Evolutionary conservation across 2,329 filamentous ascomycete species (phyloP), one percentile per base, ranked within the genome.

Genomic region (Periconia digitata): DNA sequence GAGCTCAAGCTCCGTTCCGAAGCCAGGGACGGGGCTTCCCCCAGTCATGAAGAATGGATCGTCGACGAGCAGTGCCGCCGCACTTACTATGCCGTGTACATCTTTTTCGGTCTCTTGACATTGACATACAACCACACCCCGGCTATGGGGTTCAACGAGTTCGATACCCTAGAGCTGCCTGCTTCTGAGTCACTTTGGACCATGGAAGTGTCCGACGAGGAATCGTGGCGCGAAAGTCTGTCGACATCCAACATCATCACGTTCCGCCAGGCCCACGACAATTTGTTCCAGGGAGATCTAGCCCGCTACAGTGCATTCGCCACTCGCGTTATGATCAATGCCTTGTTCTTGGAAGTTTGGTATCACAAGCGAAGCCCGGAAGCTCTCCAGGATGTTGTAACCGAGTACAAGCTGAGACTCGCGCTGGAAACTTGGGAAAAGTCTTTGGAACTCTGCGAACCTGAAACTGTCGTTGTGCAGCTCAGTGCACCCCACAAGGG

Each of bases 351-450:
- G 41, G 94, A 97, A 72, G 92, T 97, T 2, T 99, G 94, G 94
- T 95, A 96, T 69, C 90, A 97, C 77, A 96, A 96, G 82, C 89
- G 94, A 66, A 96, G 90, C 71, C 92, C 92, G n/a, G 92, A 97
- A 71, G 92, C 92, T 43, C 79, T 97, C 35, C 94, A 97, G 74
- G 92, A 97, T 67, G 92, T 97, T 34, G 92, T 97, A 38, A 95
- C 92, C 3, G 94, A 97, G 75, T 97, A 96, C 82, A 97, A 96
- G 79, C 86, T 99, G 53, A 85, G 94, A 48, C 84, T 96, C 44
- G 94, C 94, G 43, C 79, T 99, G 45, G 92, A 97, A 76, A 96
- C 92, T n/a, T 99, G 94, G 94, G 91, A 97, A 78, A 95, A 89
- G 75, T 96, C 92, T 35, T 83, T 97, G 18, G 90, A 95, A 48